Conservation (phyloP, 371 early-diverging fungal genomes). For the Mucor racemosus region DNA sequence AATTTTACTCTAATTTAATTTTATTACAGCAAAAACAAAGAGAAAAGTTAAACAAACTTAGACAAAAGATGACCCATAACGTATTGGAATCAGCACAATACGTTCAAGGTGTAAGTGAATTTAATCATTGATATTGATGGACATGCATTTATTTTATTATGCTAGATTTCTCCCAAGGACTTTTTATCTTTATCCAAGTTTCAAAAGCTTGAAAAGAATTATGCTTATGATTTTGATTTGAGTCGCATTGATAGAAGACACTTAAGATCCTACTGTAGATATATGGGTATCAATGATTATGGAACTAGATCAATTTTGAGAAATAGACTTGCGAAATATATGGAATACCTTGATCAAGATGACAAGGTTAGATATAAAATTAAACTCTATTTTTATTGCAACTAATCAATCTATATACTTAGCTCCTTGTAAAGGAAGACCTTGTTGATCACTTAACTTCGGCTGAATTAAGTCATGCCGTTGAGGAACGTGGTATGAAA, state of each 20-base stretch:
- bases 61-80: conserved; percentile 58
- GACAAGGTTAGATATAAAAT: conserved; percentile 45
- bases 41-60: conserved; percentile 60
- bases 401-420: not conserved
- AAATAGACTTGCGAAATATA: conserved; percentile 54
- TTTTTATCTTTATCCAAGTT: conserved; percentile 54
- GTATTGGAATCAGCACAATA: conserved; percentile 41
- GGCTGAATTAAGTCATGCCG: conserved; percentile 55
- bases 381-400: not conserved
- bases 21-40: conserved; percentile 52
- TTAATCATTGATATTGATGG: not conserved
- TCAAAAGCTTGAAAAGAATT: conserved; percentile 48
- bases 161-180: conserved; percentile 56
- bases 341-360: conserved; percentile 58
- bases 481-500: conserved; percentile 72
- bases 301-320: conserved; percentile 61
- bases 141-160: not conserved
- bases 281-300: conserved; percentile 61
- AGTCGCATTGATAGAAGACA: conserved; percentile 55
- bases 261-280: conserved; percentile 59
- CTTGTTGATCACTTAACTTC: conserved; percentile 44
- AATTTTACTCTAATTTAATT: not conserved
- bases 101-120: conserved; percentile 39
- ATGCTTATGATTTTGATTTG: conserved; percentile 58
- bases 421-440: conserved; percentile 56